phyloP scores from a whole-genome alignment of 1,284 basidiomycete genomes.

The Trichosporon coremiiforme region DNA sequence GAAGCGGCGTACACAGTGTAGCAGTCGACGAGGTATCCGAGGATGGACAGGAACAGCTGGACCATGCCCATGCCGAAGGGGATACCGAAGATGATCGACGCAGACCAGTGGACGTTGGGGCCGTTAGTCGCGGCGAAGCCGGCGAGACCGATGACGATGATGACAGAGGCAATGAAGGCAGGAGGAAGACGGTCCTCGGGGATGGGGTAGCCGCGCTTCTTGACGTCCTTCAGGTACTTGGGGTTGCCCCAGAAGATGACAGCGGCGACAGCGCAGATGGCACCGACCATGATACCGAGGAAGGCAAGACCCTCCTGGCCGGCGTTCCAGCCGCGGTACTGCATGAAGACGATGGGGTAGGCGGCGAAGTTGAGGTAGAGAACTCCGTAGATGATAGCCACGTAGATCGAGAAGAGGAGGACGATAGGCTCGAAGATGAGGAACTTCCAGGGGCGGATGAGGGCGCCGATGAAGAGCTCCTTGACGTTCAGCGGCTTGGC shows the following conservation, averaged over 20 bases:
- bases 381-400: conserved; percentile 61
- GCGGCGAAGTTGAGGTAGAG: conserved; percentile 53
- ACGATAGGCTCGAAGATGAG: conserved; percentile 59
- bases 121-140: conserved; percentile 55
- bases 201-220: conserved; percentile 58
- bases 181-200: conserved; percentile 65
- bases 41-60: conserved; percentile 64
- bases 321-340: conserved; percentile 64
- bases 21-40: conserved; percentile 67
- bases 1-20: conserved; percentile 62
- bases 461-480: conserved; percentile 52
- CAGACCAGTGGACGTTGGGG: conserved; percentile 59
- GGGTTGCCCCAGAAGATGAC: conserved; percentile 61
- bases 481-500: conserved; percentile 49
- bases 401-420: conserved; percentile 59
- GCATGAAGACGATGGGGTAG: conserved; percentile 65
- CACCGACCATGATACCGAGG: conserved; percentile 67
- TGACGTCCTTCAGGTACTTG: conserved; percentile 64
- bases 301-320: conserved; percentile 68
- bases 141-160: conserved; percentile 55
- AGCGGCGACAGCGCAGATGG: conserved; percentile 62
- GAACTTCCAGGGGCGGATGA: conserved; percentile 59
- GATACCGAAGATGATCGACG: conserved; percentile 63
- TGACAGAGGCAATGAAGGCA: conserved; percentile 57
- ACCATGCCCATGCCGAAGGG: conserved; percentile 69